Evolutionary conservation across 75 land plant genomes (phyloP), one percentile per base, ranked within the genome.

Genomic region (Pinus taeda): DNA sequence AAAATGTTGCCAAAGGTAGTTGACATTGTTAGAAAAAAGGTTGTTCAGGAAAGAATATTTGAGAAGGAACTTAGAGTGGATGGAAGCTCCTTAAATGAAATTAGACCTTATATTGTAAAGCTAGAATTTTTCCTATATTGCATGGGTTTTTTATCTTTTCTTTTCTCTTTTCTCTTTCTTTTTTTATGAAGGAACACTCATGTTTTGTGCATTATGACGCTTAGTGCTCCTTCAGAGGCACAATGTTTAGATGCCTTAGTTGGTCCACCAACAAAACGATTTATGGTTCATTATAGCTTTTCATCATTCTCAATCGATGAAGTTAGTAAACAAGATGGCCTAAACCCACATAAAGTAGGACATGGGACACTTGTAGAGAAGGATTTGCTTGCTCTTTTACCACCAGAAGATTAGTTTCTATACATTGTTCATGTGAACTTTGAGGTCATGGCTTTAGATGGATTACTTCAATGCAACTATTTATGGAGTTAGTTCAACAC

Each of bases 331-430:
- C 76, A 85, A 61, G 86, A 70, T 56, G 97, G 98, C 60, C 60
- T 96, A 11, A 96, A 96, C 74, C 78, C 97, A 57, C 88, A 97
- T 29, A 97, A 96, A 87, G 97, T 96, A 74, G 98, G 98, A 11
- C 98, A 96, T 86, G 96, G 98, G 15, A 92, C 93, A 57, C 91
- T 96, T 74, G 99, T 97, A 17, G 99, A 96, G 87, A 96, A 96
- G 84, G 99, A 97, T 71, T 78, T 96, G 78, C 90, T 94, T 73
- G 93, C 93, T 74, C 84, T 94, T 9, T 80, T 96, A 63, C 99
- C 97, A 55, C 91, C 93, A 57, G 97, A 94, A 81, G 84, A 89
- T 56, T 86, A 92, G 69, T 93, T 94, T 61, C 92, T 91, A 57
- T 93, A 92, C 78, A 89, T 93, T 62, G 89, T 94, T 56, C 93